Base-by-base conservation (phyloP, 768 basidiomycete species). In the Mycena kentingensis region DNA sequence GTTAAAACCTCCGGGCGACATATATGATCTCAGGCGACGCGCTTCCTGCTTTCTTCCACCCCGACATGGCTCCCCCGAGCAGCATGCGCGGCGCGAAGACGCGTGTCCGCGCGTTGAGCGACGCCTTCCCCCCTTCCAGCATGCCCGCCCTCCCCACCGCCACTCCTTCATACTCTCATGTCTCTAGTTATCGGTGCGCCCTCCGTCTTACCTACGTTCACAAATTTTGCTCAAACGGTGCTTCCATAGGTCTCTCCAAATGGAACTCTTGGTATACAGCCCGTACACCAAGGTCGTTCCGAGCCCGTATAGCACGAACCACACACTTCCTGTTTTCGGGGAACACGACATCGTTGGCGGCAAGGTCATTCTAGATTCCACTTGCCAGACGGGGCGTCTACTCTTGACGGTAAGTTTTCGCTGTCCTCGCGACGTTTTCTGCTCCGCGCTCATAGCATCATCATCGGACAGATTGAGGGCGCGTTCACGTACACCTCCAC, bases 221-320 rank as follows among this genome's bases (percentile, higher is more conserved):
- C 22, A 43, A 31, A 12, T 31, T 38, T 15, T 37, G 7, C 29
- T 50, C 39, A 58, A 21, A 5, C 18, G 26, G n/a, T n/a, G n/a
- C 49, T 25, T 28, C 24, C 55, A 10, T 19, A 84, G 82, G 21
- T 80, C 81, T 21, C 63, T 75, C 21, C 78, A 81, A 59, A 68
- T 87, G 61, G 80, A 85, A 56, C 72, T 88, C 47, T 79, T 81
- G 51, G 68, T 89, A 24, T 77, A 80, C 50, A 87, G 85, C 49
- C 77, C 83, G 5, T 83, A 78, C n/a, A 67, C 85, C 11, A 82
- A 80, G 62, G 65, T 76, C n/a, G 67, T 74, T 34, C 67, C 69
- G 34, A 64, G 58, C 26, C 63, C 65, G 31, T 54, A 53, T 47
- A 62, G 54, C 13, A 55, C 50, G 25, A 60, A 63, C 29, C 71